These are phyloP conservation scores for Hypoxylon sp. DNA, from an alignment of 2,329 filamentous ascomycete genomes.

Conservation along the genomic window DNA sequence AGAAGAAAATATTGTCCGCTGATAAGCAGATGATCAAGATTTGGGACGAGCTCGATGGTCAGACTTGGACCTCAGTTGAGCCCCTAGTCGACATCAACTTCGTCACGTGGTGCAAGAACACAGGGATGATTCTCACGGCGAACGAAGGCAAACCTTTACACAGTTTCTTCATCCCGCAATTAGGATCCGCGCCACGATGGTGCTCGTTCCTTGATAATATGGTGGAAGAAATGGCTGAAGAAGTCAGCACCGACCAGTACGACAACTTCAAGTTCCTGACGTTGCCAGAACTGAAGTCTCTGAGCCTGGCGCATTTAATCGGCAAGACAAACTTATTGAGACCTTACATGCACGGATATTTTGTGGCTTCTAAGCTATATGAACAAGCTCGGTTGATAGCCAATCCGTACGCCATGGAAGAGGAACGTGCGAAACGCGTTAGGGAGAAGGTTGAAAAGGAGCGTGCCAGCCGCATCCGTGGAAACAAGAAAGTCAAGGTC, in stretches of 20 bases:
- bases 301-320: conserved; percentile 90
- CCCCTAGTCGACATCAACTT: conserved; percentile 95
- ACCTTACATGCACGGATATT: conserved; percentile 99
- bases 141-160: conserved; percentile 98
- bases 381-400: conserved; percentile 94
- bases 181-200: conserved; percentile 95
- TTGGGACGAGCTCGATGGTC: conserved; percentile 87
- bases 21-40: conserved; percentile 98
- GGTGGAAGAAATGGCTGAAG: conserved; percentile 98
- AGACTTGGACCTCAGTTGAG: conserved; percentile 95
- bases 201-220: conserved; percentile 97
- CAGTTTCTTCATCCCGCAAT: conserved; percentile 92
- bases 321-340: conserved; percentile 90
- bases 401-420: conserved; percentile 94
- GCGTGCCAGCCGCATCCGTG: conserved; percentile 92
- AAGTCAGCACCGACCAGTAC: conserved; percentile 84
- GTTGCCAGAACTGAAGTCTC: conserved; percentile 83
- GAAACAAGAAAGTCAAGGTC: conserved; percentile 97
- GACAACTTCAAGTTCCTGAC: conserved; percentile 99
- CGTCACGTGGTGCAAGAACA: conserved; percentile 92
- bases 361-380: conserved; percentile 94
- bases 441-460: conserved; percentile 98
- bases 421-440: conserved; percentile 90
- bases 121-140: conserved; percentile 94
- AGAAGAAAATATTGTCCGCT: conserved; percentile 90